Evolutionary conservation across 2,329 filamentous ascomycete genomes (phyloP).

Genomic region (Monosporascus cannonballus): DNA sequence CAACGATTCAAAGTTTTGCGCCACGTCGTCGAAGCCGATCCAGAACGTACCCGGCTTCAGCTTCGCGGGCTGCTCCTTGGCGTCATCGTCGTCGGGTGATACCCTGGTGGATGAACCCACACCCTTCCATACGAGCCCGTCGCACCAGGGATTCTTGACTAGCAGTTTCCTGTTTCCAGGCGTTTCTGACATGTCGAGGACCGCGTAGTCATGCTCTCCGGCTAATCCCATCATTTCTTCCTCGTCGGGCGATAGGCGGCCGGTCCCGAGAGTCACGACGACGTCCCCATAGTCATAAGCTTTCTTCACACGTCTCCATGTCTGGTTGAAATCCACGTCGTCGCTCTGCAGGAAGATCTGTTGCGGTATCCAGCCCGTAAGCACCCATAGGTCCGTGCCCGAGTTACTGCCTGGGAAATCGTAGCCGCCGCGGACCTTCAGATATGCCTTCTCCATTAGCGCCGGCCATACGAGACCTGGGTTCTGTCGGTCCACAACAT

Average conservation of each 20-base stretch:
- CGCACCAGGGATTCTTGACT: conserved; percentile 94
- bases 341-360: conserved; percentile 88
- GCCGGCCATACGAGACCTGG: conserved; percentile 84
- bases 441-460: conserved; percentile 88
- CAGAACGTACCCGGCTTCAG: conserved; percentile 74
- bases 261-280: conserved; percentile 84
- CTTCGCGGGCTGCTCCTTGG: conserved; percentile 21
- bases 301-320: conserved; percentile 72
- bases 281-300: conserved; percentile 75
- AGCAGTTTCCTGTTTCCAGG: conserved; percentile 62
- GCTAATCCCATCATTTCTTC: conserved; percentile 77
- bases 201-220: conserved; percentile 89
- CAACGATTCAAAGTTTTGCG: conserved; percentile 90
- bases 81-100: conserved; percentile 10
- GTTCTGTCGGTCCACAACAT: conserved; percentile 82
- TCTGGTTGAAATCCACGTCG: conserved; percentile 66
- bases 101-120: conserved; percentile 27
- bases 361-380: conserved; percentile 96
- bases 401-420: conserved; percentile 98
- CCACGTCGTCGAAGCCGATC: conserved; percentile 82
- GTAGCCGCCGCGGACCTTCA: conserved; percentile 92
- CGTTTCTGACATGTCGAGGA: conserved; percentile 67
- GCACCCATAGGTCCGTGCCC: conserved; percentile 84
- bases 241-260: conserved; percentile 68
- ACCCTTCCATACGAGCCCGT: conserved; percentile 69